Base-by-base conservation (phyloP, 2,329 filamentous ascomycete species). In the Diplodia corticola region DNA sequence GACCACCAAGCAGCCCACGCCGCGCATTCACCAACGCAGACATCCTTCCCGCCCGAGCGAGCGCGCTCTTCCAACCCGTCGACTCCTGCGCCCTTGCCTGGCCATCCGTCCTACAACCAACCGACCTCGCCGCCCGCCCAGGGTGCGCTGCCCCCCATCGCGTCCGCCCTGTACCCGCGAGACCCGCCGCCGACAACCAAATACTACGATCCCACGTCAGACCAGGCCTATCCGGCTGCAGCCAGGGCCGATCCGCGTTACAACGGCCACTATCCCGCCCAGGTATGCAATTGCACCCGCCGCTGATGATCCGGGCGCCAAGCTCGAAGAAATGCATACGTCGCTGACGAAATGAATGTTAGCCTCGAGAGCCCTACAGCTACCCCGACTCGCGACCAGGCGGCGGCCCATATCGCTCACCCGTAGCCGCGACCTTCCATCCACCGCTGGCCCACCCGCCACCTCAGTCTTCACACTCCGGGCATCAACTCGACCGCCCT, bases 131-230 rank as follows among this genome's bases (percentile, higher is more conserved):
- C 79, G 15, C 73, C 69, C 30, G 68, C 77, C 64, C 71, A 76
- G 69, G 77, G 77, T 33, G 54, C 33, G 68, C 75, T 80, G 53
- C 79, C 78, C 68, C 73, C 78, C 69, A 75, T 79, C 71, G 73
- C 71, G 72, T 74, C 76, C 66, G 75, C 75, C 71, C 68, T 77
- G 69, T 77, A 78, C 69, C 63, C 71, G 64, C 79, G 79, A 73
- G 78, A 80, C 68, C 74, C 73, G 68, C 73, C 77, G n/a, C 72
- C 77, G n/a, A 71, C 75, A 20, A 78, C 79, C 64, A 78, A 78
- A 71, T 83, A 83, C 76, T 83, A 83, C 75, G 82, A 83, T 71
- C 82, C 81, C 7, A 81, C 79, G 49, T 79, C 78, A 66, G 81
- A 83, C 70, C 77, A 80, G 71, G 78, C 79, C 69, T 71, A 75